Conservation (phyloP, 1,284 basidiomycete genomes). For the Sporisorium graminicola region DNA sequence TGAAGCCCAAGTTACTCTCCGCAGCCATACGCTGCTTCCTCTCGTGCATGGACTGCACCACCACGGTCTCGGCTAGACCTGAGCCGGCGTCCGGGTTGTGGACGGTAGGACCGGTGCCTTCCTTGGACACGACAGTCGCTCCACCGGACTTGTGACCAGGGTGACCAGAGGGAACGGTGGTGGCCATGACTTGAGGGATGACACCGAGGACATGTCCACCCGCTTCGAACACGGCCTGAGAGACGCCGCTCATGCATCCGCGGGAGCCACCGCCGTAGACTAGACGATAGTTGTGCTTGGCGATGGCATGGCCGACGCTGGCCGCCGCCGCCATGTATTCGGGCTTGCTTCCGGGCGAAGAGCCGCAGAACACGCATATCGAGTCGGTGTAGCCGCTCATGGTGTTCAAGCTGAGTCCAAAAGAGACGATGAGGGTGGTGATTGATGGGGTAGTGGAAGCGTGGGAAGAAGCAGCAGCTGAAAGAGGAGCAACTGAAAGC, state of each 20-base stretch:
- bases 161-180: slow-evolving; percentile 39
- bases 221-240: slow-evolving; percentile 77
- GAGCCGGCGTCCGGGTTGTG: slow-evolving; percentile 38
- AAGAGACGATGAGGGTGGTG: not conserved
- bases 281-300: slow-evolving; percentile 76
- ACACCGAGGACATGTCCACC: slow-evolving; percentile 86
- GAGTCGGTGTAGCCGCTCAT: slow-evolving; percentile 50
- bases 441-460: not conserved
- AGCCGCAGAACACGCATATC: slow-evolving; percentile 70
- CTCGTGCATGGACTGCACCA: slow-evolving; percentile 88
- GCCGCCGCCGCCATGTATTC: slow-evolving; percentile 58
- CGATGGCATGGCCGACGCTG: slow-evolving; percentile 83
- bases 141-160: slow-evolving; percentile 42
- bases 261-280: slow-evolving; percentile 87
- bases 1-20: slow-evolving; percentile 79
- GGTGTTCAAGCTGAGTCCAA: not conserved
- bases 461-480: not conserved
- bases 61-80: slow-evolving; percentile 49
- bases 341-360: slow-evolving; percentile 59
- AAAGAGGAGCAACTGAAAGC: not conserved
- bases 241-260: slow-evolving; percentile 89
- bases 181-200: slow-evolving; percentile 81
- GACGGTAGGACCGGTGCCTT: slow-evolving; percentile 64
- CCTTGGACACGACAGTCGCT: slow-evolving; percentile 41
- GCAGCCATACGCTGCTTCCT: slow-evolving; percentile 89